These are phyloP conservation scores for Citrullus mucosospermus DNA, from an alignment of 306 rosid species.

Conservation along the genomic window DNA sequence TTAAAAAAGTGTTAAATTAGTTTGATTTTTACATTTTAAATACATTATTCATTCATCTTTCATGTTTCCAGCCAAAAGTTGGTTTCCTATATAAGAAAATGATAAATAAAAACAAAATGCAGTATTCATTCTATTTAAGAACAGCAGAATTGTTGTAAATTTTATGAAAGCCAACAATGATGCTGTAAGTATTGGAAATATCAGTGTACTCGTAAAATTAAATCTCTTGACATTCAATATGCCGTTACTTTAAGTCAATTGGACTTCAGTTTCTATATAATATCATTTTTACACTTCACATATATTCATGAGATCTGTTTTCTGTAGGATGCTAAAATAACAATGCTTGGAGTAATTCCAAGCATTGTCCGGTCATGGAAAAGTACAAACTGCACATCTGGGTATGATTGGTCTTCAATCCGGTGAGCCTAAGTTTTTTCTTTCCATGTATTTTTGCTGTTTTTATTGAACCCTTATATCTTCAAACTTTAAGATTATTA, in stretches of 20 bases:
- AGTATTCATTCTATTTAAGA: neutral
- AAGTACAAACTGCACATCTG: conserved; percentile 49
- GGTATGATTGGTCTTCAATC: conserved; percentile 78
- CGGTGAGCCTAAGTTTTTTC: conserved; percentile 41
- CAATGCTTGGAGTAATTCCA: conserved; percentile 95
- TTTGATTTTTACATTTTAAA: neutral
- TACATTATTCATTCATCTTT: neutral
- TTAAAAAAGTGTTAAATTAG: neutral
- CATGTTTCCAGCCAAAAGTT: too few relatives aligned
- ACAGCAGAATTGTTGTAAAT: neutral
- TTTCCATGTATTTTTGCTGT: neutral
- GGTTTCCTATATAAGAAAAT: too few relatives aligned
- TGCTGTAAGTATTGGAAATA: neutral
- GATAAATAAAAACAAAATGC: too few relatives aligned
- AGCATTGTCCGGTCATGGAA: conserved; percentile 86
- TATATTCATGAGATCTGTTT: neutral
- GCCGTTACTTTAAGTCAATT: neutral
- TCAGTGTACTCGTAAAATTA: neutral
- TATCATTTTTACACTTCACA: neutral
- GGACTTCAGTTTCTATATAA: neutral
- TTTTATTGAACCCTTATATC: too few relatives aligned
- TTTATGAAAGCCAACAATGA: neutral
- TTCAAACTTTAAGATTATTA: neutral
- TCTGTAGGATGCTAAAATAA: conserved; percentile 57
- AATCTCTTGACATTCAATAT: neutral